Evolutionary conservation across 176 grass and related monocot species (phyloP), one percentile per base, ranked within the genome.

Genomic region (Musa acuminata): DNA sequence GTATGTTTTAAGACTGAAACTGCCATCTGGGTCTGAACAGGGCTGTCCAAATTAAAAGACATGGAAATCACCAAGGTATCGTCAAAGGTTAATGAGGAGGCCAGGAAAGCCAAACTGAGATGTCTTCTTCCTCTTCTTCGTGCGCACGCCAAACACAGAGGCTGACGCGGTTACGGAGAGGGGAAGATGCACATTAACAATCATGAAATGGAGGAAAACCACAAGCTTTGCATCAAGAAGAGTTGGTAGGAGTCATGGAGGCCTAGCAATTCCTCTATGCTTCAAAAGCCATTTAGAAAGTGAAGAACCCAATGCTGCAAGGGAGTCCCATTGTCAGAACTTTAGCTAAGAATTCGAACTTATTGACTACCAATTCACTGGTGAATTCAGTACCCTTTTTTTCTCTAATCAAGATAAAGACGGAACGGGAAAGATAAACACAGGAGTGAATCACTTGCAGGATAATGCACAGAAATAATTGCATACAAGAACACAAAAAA

Each of bases 61-160:
- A 64, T 64, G 75, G 43, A 65, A 65, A n/a, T 13, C 7, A 22
- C 21, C 6, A 6, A 77, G 19, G 3, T 16, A 3, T 11, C 0
- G 60, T 14, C 20, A 50, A 49, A 77, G n/a, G 29, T 52, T 49
- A 49, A 35, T 13, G 5, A 52, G n/a, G n/a, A n/a, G 9, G 60
- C 14, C 23, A 8, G 11, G 8, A 3, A 35, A 26, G n/a, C 6
- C n/a, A 26, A 77, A 17, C 9, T 5, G 20, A 0, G 25, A 22
- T 51, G 54, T 43, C 75, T 65, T 77, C 75, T 64, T 77, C 60
- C 58, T 77, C 72, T 75, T 75, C 72, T 75, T 75, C 72, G 72
- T 77, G 26, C 59, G 75, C 58, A 77, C 75, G 75, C 75, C 75
- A 77, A 75, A 75, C 72, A 75, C 72, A 43, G 72, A 75, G 72